A percentile compares a stretch with the other conserved stretches of the same genome.
Conservation (phyloP, 1,139 yeast species). For the Candida sp. region DNA sequence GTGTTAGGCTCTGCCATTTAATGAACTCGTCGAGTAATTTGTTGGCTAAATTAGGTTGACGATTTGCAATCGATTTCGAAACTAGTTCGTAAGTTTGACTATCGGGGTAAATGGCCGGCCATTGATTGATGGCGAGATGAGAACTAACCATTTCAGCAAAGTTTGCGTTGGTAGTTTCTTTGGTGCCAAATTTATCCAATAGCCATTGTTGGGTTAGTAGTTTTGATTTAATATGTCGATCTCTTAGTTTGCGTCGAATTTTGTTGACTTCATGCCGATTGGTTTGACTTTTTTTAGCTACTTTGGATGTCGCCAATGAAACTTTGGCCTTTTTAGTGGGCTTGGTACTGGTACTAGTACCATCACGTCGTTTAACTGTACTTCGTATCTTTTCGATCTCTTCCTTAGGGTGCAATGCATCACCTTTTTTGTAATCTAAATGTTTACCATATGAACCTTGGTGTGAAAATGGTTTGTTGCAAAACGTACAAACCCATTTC, state of each 20-base stretch:
- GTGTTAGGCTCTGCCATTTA: slow-evolving; percentile 8
- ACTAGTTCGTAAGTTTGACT: slow-evolving; percentile 5
- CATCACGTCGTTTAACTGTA: slow-evolving; percentile 10
- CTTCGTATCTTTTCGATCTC: slow-evolving; percentile 11
- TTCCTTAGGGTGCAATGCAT: slow-evolving; percentile 14
- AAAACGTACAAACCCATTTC: slow-evolving; percentile 11
- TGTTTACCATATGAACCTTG: slow-evolving; percentile 16
- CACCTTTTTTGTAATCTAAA: slow-evolving; percentile 18
- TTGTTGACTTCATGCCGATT: slow-evolving; percentile 15
- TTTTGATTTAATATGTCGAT: slow-evolving; percentile 17
- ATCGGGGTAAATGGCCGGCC: slow-evolving; percentile 12
- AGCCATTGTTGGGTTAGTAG: slow-evolving; percentile 14
- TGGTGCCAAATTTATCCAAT: slow-evolving; percentile 12
- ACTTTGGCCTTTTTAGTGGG: not conserved
- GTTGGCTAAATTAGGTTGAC: slow-evolving; percentile 4
- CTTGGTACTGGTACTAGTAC: slow-evolving; percentile 3
- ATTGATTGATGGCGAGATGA: slow-evolving; percentile 14
- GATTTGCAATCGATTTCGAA: slow-evolving; percentile 3
- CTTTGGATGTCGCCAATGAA: slow-evolving; percentile 1
- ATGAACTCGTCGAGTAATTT: slow-evolving; percentile 8
- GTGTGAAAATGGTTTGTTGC: slow-evolving; percentile 14
- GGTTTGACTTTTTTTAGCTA: slow-evolving; percentile 3
- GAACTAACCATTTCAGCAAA: slow-evolving; percentile 13
- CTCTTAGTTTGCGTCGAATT: slow-evolving; percentile 15
- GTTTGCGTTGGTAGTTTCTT: slow-evolving; percentile 3